These are phyloP conservation scores for Skeletonema marinoi DNA, from an alignment of 108 stramenopile genomes.

Conservation along the genomic window DNA sequence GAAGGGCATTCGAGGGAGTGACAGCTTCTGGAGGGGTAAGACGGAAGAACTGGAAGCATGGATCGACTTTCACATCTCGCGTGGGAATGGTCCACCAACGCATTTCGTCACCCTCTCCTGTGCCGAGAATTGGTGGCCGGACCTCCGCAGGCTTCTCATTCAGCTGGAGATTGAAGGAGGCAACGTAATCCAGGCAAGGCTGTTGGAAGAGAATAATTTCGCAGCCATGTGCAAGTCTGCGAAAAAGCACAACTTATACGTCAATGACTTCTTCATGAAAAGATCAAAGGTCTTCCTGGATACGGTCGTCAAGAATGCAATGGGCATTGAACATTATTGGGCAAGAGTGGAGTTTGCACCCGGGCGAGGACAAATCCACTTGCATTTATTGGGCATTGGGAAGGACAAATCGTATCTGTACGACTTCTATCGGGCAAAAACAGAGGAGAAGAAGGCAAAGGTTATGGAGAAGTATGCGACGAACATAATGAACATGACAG, in stretches of 20 bases:
- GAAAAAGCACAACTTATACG: not conserved
- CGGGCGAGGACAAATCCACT: slow-evolving; percentile 24
- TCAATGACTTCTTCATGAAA: slow-evolving; percentile 32
- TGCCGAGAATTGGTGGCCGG: slow-evolving; percentile 45
- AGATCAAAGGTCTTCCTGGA: slow-evolving; percentile 13
- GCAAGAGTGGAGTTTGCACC: slow-evolving; percentile 29
- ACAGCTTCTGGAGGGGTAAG: no score
- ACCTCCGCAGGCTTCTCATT: slow-evolving; percentile 6
- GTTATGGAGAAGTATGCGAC: no score
- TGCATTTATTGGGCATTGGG: slow-evolving; percentile 26
- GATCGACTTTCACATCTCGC: no score
- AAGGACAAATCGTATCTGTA: slow-evolving; percentile 12
- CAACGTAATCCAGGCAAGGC: not conserved
- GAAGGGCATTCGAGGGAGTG: no score
- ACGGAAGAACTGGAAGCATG: no score
- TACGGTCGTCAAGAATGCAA: not conserved
- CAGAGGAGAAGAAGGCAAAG: no score
- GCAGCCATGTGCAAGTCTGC: not conserved
- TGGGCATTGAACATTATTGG: slow-evolving; percentile 21
- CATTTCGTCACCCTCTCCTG: not conserved
- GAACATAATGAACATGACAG: no score
- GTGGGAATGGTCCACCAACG: no score
- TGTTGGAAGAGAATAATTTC: not conserved
- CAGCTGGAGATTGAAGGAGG: slow-evolving; percentile 5
- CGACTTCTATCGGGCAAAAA: no score